Percentiles rank a stretch among this genome's conserved stretches.
These are phyloP conservation scores for Trichoderma polysporum DNA, from an alignment of 2,329 filamentous ascomycete genomes.

Conservation along the genomic window DNA sequence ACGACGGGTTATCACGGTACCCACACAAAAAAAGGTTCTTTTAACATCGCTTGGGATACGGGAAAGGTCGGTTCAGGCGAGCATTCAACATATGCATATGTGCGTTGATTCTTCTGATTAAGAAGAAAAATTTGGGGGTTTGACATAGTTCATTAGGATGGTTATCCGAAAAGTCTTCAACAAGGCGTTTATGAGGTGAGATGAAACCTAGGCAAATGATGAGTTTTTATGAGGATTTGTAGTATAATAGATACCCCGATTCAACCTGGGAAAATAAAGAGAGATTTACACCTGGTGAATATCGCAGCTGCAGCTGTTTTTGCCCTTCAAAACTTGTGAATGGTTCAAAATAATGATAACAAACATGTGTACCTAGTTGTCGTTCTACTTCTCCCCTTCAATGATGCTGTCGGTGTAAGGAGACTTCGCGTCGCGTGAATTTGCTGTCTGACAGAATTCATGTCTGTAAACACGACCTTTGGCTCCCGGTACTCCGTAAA, in stretches of 20 bases:
- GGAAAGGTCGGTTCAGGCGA: slow-evolving; percentile 33
- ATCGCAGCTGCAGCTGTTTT: not conserved
- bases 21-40: slow-evolving; percentile 37
- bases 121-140: slow-evolving; percentile 28
- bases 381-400: not conserved
- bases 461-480: not conserved
- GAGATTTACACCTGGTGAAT: slow-evolving; percentile 8
- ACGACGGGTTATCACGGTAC: slow-evolving; percentile 34
- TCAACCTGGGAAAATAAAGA: slow-evolving; percentile 22
- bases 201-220: slow-evolving; percentile 12
- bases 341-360: not conserved
- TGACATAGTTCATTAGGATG: slow-evolving; percentile 31
- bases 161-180: slow-evolving; percentile 22
- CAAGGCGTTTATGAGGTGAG: slow-evolving; percentile 22
- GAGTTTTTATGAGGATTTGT: slow-evolving; percentile 15
- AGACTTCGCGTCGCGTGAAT: slow-evolving; percentile 9
- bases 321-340: not conserved
- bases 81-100: slow-evolving; percentile 43
- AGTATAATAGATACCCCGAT: slow-evolving; percentile 23
- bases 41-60: slow-evolving; percentile 19
- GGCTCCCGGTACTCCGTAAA: not conserved
- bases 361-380: not conserved
- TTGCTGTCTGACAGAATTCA: not conserved
- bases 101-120: slow-evolving; percentile 37
- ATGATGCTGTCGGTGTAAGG: not conserved